Conservation (phyloP, 345 rosid species). For the Brassica rapa region DNA sequence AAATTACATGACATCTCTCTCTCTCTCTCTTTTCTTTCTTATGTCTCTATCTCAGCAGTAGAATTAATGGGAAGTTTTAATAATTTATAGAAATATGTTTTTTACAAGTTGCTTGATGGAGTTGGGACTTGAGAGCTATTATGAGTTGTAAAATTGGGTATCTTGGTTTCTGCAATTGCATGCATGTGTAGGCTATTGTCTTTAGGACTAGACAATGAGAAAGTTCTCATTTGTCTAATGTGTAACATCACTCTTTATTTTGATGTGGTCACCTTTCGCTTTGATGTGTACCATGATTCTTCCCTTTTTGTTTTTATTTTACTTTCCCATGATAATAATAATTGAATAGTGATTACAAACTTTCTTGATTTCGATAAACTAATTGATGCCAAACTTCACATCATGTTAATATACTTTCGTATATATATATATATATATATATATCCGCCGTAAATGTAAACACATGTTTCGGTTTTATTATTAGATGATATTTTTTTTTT, state of each 20-base stretch:
- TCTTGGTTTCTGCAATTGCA: constrained; percentile 51
- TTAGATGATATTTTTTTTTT: not conserved
- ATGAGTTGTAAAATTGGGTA: constrained; percentile 38
- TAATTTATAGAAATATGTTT: not conserved
- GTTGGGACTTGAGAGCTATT: constrained; percentile 36
- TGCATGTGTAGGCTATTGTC: constrained; percentile 41
- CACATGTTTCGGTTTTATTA: not conserved
- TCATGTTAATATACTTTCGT: not conserved
- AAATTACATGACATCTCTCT: constrained; percentile 15
- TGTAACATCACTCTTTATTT: constrained; percentile 45
- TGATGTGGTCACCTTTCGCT: constrained; percentile 19
- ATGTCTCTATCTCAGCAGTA: constrained; percentile 38
- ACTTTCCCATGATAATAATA: not conserved
- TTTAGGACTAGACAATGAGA: constrained; percentile 51
- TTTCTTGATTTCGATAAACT: constrained; percentile 2
- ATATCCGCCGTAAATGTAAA: not conserved
- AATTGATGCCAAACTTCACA: not conserved
- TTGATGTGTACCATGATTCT: constrained; percentile 42
- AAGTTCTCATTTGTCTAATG: constrained; percentile 71
- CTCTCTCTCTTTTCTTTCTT: constrained; percentile 16
- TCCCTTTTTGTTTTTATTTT: not conserved
- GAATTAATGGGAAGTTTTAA: constrained; percentile 22
- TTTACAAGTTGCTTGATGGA: constrained; percentile 11
- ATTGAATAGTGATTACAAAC: constrained; percentile 1
- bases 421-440: not conserved